Percentiles rank a stretch among this genome's conserved stretches.
Evolutionary conservation across 2,329 filamentous ascomycete species (phyloP).

Genomic region (Septoria linicola): DNA sequence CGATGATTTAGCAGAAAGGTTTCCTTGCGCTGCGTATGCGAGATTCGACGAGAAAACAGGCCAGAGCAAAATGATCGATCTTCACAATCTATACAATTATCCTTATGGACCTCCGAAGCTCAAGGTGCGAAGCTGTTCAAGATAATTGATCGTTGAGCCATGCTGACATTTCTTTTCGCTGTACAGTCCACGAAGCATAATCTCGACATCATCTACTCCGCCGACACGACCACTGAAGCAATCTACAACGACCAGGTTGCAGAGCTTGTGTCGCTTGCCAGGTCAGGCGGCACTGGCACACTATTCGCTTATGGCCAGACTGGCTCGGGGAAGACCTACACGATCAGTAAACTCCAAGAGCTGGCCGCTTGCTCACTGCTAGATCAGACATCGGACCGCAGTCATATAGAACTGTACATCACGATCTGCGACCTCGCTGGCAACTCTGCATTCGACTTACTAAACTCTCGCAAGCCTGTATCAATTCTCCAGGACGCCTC

Average conservation of each 20-base stretch:
- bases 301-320: slow-evolving; percentile 17
- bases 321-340: slow-evolving; percentile 15
- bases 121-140: background rate
- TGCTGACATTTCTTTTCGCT: background rate
- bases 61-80: slow-evolving; percentile 2
- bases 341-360: slow-evolving; percentile 14
- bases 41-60: background rate
- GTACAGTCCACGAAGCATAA: slow-evolving; percentile 7
- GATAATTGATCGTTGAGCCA: background rate
- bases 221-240: background rate
- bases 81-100: slow-evolving; percentile 14
- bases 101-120: background rate
- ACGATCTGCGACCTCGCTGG: slow-evolving; percentile 13
- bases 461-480: slow-evolving; percentile 6
- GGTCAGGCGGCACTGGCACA: slow-evolving; percentile 8
- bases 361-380: slow-evolving; percentile 5
- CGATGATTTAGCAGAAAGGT: background rate
- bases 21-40: slow-evolving; percentile 8
- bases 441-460: slow-evolving; percentile 11
- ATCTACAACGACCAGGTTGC: slow-evolving; percentile 5
- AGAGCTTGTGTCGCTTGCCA: slow-evolving; percentile 1
- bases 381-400: background rate
- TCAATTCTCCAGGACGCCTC: slow-evolving; percentile 7
- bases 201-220: slow-evolving; percentile 5
- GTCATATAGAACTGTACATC: slow-evolving; percentile 3